Evolutionary conservation across 139 green algal genomes (phyloP), one percentile per base, ranked within the genome.

Genomic region (Chlamydomonas sp.): DNA sequence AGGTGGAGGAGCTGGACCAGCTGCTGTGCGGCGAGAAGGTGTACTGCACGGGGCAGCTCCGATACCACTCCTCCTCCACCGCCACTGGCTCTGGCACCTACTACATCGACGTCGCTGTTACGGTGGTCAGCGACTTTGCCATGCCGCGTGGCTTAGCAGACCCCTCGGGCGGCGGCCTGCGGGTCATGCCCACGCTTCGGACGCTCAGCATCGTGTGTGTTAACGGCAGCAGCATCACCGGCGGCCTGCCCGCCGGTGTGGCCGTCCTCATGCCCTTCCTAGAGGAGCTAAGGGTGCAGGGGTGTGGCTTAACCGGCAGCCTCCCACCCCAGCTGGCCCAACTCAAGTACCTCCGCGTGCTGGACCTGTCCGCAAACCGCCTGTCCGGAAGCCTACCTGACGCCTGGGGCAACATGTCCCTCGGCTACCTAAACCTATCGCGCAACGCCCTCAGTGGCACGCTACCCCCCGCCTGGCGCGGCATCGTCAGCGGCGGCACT

Each of bases 401-500:
- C 2, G 6, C 8, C 9, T 89, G 88, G 80, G 17, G 2, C 58
- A 78, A 57, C 77, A 59, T 91, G 77, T 68, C 17, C n/a, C 82
- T 91, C 3, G 82, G 59, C 67, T 83, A 88, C 82, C 88, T 91
- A 20, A 91, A 91, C 77, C 82, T 92, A 57, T 89, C 80, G 0
- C 7, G 2, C 58, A 92, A 92, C 73, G 15, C 5, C 17, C 85
- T 92, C 2, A 57, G 17, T 2, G 87, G 87, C 18, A 58, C 76
- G 4, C 82, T 91, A 67, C 87, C 87, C 6, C 20, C 62, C 0
- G 49, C 87, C 4, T 91, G 87, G 87, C 62, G 60, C 17, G 16
- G 18, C 17, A 61, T 88, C 17, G 4, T 88, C 57, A 78, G 64
- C 1, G 17, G 49, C 63, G 69, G 5, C 14, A 16, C 62, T 4